Conservation (phyloP, 352 stramenopile genomes). For the Phytophthora megakarya region DNA sequence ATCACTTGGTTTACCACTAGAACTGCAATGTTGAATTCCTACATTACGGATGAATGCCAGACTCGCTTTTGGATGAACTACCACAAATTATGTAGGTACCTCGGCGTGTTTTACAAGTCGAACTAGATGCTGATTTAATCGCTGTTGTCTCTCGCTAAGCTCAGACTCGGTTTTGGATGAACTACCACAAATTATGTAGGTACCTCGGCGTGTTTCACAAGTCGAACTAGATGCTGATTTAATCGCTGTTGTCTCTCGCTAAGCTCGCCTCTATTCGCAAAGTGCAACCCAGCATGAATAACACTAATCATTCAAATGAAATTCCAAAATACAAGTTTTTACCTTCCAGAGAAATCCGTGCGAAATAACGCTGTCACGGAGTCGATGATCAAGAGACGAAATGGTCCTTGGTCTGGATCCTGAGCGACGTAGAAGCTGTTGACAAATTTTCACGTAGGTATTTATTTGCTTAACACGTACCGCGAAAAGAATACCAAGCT, state of each 20-base stretch:
- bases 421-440: slow-evolving; percentile 16
- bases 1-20: slow-evolving; percentile 93
- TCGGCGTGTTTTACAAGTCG: slow-evolving; percentile 82
- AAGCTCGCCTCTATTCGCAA: slow-evolving; percentile 46
- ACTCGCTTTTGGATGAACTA: neutral
- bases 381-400: slow-evolving; percentile 90
- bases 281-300: neutral
- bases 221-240: slow-evolving; percentile 85
- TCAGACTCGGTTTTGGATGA: slow-evolving; percentile 25
- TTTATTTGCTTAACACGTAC: slow-evolving; percentile 33
- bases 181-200: neutral
- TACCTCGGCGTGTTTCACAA: slow-evolving; percentile 83
- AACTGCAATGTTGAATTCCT: slow-evolving; percentile 95
- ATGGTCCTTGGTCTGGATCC: slow-evolving; percentile 74
- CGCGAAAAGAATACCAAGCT: slow-evolving; percentile 70
- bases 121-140: slow-evolving; percentile 89
- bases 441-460: neutral
- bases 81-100: slow-evolving; percentile 28
- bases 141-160: slow-evolving; percentile 85
- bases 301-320: neutral
- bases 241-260: slow-evolving; percentile 90
- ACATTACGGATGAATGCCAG: slow-evolving; percentile 8
- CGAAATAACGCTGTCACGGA: slow-evolving; percentile 92
- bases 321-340: neutral
- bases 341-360: slow-evolving; percentile 86